Conservation (phyloP, 139 green algal genomes). For the Spirogloea muscicola region DNA sequence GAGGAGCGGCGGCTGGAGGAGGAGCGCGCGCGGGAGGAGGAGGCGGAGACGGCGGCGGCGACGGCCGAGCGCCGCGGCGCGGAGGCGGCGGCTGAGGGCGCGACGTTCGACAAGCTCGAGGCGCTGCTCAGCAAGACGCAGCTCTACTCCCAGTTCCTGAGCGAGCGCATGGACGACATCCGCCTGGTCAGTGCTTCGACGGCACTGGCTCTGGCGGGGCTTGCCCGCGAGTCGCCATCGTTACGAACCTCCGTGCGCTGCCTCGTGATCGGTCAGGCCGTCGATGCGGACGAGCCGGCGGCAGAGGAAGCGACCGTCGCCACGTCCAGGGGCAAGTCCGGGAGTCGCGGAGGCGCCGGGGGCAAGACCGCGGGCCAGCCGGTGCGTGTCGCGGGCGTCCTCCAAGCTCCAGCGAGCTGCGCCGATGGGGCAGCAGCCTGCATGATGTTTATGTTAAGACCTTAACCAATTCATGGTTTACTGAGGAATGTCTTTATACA, state of each 20-base stretch:
- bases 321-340: not conserved
- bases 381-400: too few species aligned
- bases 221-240: too few species aligned
- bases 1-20: conserved; percentile 13
- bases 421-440: too few species aligned
- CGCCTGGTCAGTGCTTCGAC: not conserved
- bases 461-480: too few species aligned
- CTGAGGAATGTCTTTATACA: conserved; percentile 3
- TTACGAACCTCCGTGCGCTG: not conserved
- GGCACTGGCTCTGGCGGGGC: not conserved
- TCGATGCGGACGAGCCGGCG: not conserved
- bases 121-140: conserved; percentile 12
- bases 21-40: not conserved
- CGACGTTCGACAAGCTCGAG: not conserved
- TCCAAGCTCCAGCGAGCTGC: too few species aligned
- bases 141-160: conserved; percentile 24
- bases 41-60: not conserved
- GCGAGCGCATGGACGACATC: conserved; percentile 20
- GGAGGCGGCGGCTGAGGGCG: not conserved
- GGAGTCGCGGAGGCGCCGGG: not conserved
- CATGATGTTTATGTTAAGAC: too few species aligned
- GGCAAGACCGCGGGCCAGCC: not conserved
- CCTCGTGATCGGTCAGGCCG: not conserved
- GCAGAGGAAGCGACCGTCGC: not conserved
- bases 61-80: not conserved